Conservation (phyloP, 176 grass and related monocot genomes). For the Eremochloa ophiuroides region DNA sequence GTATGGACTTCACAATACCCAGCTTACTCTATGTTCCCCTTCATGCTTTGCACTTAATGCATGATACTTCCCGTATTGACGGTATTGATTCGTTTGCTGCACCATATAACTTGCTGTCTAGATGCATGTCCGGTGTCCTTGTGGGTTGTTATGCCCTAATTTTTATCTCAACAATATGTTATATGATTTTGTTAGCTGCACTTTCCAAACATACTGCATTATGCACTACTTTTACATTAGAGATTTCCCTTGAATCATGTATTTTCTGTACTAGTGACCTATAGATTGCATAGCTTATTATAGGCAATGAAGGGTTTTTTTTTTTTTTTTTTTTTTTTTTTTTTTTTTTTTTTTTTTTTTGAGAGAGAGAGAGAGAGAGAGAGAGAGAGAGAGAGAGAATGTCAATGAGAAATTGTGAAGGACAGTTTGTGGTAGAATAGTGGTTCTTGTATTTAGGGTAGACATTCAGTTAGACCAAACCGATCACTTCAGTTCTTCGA, state of each 20-base stretch:
- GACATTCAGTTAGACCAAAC: neutral
- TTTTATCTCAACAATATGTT: neutral
- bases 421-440: neutral
- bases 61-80: neutral
- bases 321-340: too few species aligned
- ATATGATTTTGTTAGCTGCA: neutral
- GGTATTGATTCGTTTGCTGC: neutral
- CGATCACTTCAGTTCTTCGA: neutral
- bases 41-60: conserved; percentile 2
- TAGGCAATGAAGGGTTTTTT: neutral
- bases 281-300: conserved; percentile 1
- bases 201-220: neutral
- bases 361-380: too few species aligned
- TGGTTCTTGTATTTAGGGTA: neutral
- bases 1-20: conserved; percentile 34
- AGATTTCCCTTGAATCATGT: neutral
- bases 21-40: neutral
- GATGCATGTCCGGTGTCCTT: neutral
- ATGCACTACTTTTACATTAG: conserved; percentile 3
- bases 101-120: neutral
- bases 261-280: neutral
- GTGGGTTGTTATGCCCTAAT: neutral
- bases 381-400: neutral
- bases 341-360: too few species aligned
- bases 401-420: neutral